Base-by-base conservation (phyloP, 1,284 basidiomycete genomes). In the Apiotrichum sp. region DNA sequence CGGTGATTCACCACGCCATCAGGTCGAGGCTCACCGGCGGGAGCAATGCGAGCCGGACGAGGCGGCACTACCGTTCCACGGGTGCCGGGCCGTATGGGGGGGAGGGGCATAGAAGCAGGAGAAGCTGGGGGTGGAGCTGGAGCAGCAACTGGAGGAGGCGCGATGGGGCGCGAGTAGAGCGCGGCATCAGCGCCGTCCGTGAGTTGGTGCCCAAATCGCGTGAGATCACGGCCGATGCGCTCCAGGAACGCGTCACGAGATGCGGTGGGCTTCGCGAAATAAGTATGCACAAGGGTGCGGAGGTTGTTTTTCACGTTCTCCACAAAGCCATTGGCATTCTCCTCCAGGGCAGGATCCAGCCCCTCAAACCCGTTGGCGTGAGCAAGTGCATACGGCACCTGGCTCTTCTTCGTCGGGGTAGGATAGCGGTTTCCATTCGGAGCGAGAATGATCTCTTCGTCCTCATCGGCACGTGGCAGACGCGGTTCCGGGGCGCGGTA, bases 231-330 rank as follows among this genome's bases (percentile, higher is more conserved):
- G 0, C 73, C 73, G 14, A 72, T 64, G 22, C 64, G 55, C 48
- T 75, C 73, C 31, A 72, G 55, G 46, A 72, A 71, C 6, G 73
- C 73, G 33, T 71, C 68, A 29, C 70, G 61, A 33, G 61, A 57
- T 3, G 62, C 49, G 6, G 61, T 53, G 34, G 64, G 58, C 2
- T 60, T 57, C 5, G 29, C 22, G 52, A 69, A 73, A 56, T 67
- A 68, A 29, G 63, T 66, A 10, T 52, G 51, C 9, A 71, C 60
- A 16, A 74, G 62, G 3, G 62, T 62, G 42, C 62, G 62, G 1
- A 72, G 56, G 50, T 74, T 74, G 29, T 62, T 60, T 70, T 62
- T 65, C 55, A 74, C 70, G 53, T 72, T 74, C n/a, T 69, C 59
- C 5, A 73, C 60, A 47, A 74, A 73, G 1, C 71, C 70, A 4